Base-by-base conservation (phyloP, 306 rosid genomes). In the Arachis hypogaea region DNA sequence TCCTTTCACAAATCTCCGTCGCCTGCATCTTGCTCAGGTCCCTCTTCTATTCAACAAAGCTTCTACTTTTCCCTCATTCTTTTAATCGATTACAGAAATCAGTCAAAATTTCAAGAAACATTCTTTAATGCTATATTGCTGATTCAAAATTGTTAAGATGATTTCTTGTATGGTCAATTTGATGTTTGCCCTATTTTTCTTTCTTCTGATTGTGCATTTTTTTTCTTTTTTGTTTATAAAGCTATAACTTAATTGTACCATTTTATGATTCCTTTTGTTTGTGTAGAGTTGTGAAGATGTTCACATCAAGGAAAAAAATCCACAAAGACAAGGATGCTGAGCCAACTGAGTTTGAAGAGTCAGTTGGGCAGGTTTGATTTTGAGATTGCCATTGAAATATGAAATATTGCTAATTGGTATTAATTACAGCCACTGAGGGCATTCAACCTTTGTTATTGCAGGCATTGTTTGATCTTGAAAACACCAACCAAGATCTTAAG, bases 401-500 rank as follows among this genome's bases (percentile, higher is more conserved):
- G 43, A 30, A 4, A 22, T 22, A 5, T 4, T 60, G 3, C 47
- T 2, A 2, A 30, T 41, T 2, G 3, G 14, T 11, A 56, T 71
- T 56, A 7, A 45, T 30, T 68, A 22, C 28, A 22, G 28, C 16
- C 55, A 6, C 7, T n/a, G 14, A 6, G 3, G 66, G 12, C 49
- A 18, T 75, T 38, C 10, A 28, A 52, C 44, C n/a, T 70, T 46
- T 56, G 8, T 4, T 71, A 2, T 7, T 82, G 66, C 80, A 90
- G 97, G 91, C 95, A 11, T 11, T 93, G 42, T 90, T 88, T 81
- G 97, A 93, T 82, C 75, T 93, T 85, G 97, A 90, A 56, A 90
- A 87, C 14, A 88, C 98, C 18, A 86, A 90, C 42, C 86, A 74
- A 52, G 97, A 92, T 83, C 88, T 89, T 77, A 87, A 87, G 75